A percentile compares a stretch with the other conserved stretches of the same genome.
These are phyloP conservation scores for Lipomyces spencermartinsiae DNA, from an alignment of 805 yeast genomes.

Conservation along the genomic window DNA sequence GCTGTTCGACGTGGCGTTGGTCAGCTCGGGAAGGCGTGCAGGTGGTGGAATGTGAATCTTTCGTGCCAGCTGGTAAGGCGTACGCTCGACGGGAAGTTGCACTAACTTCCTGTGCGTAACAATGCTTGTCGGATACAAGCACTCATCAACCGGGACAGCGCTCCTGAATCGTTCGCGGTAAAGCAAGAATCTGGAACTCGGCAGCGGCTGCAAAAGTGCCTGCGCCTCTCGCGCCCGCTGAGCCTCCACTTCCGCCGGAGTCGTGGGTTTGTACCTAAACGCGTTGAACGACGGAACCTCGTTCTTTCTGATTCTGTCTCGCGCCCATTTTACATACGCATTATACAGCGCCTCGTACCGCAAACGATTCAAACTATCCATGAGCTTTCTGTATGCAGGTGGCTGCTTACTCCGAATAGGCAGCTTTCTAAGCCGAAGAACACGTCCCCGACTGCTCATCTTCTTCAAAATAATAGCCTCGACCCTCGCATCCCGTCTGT, in stretches of 20 bases:
- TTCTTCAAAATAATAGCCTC: background rate
- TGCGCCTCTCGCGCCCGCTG: slow-evolving; percentile 1
- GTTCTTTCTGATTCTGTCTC: background rate
- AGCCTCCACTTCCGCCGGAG: background rate
- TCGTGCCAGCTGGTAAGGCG: background rate
- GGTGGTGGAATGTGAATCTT: background rate
- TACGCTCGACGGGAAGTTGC: background rate
- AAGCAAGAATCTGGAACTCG: slow-evolving; percentile 1
- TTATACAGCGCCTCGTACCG: slow-evolving; percentile 5
- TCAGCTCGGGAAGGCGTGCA: background rate
- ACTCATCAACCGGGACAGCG: background rate
- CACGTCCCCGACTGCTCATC: background rate
- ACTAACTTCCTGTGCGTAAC: background rate
- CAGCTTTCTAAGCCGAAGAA: background rate
- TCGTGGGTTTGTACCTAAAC: background rate
- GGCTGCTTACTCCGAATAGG: background rate
- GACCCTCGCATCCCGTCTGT: background rate
- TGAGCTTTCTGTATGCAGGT: background rate
- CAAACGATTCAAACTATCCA: slow-evolving; percentile 7
- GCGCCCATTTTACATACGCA: background rate
- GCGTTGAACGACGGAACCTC: background rate
- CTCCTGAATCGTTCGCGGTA: slow-evolving; percentile 3
- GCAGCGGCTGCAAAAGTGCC: background rate
- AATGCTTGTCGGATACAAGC: background rate
- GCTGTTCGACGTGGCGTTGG: background rate